Base-by-base conservation (phyloP, 768 basidiomycete genomes). In the Psilocybe subaeruginosa region DNA sequence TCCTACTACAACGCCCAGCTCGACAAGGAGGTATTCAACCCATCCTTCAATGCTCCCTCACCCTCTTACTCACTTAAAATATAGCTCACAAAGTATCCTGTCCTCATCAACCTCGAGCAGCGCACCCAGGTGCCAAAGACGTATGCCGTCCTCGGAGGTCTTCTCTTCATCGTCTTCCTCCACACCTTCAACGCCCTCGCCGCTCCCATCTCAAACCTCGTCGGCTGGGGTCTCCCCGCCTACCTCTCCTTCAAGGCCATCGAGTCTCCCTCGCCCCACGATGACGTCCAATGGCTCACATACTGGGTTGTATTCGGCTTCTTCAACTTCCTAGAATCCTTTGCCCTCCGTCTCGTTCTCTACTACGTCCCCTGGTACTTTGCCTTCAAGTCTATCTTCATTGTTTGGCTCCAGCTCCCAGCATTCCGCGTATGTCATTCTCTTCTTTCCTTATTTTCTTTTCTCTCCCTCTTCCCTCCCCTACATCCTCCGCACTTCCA, bases 251-350 rank as follows among this genome's bases (percentile, higher is more conserved):
- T 98, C 81, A 91, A 91, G 78, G 96, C 97, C 30, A 86, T 99
- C 72, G 97, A 99, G 76, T 77, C 84, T 4, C 92, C 93, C n/a
- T 82, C 81, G 2, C 81, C 88, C 61, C 83, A 89, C 66, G 94
- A 97, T 67, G 92, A 97, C 76, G 82, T 91, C 69, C 95, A 97
- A 78, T 98, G 95, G 95, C 83, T 98, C 71, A 97, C 96, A 2
- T 99, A 99, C 82, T 99, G 97, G 97, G 84, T 93, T 71, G 85
- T 97, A 56, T 96, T 97, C 68, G 95, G 94, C 57, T 91, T 89
- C 76, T 89, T 97, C 85, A 97, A 91, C 81, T 93, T 97, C 77
- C 69, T 92, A 62, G 97, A 98, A 79, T 89, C 86, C 70, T 83
- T 97, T 68, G 93, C 92, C 55, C 81, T 93, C 64, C 86, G 91